Evolutionary conservation across 2,329 filamentous ascomycete genomes (phyloP).

Genomic region (Cryoendolithus antarcticus): DNA sequence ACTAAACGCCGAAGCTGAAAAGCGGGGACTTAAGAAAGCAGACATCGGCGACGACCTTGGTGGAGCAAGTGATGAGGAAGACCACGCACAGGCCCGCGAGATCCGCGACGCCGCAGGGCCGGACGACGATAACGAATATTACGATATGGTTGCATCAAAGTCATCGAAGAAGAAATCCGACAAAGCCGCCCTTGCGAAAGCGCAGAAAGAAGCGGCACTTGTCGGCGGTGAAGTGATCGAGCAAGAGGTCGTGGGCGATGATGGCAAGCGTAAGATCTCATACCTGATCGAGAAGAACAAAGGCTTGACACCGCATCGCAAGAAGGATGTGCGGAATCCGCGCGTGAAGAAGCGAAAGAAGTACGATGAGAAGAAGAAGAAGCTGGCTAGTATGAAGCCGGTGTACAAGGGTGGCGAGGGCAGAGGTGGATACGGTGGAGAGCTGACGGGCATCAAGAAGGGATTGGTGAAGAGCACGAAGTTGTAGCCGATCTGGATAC

Average conservation of each 20-base stretch:
- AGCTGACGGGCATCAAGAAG: conserved; percentile 90
- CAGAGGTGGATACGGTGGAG: conserved; percentile 76
- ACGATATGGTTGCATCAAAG: conserved; percentile 68
- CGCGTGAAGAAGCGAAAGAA: conserved; percentile 96
- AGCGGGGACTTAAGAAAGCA: conserved; percentile 47
- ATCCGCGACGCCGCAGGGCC: conserved; percentile 30
- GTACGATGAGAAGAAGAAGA: conserved; percentile 96
- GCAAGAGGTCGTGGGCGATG: conserved; percentile 58
- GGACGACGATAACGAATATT: conserved; percentile 59
- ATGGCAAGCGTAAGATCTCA: conserved; percentile 84
- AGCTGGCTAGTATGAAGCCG: conserved; percentile 73
- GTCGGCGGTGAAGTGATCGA: conserved; percentile 51
- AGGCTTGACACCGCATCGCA: conserved; percentile 75
- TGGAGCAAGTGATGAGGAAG: conserved; percentile 56
- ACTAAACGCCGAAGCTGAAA: conserved; percentile 78
- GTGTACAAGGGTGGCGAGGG: conserved; percentile 78
- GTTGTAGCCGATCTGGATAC: conserved; percentile 41
- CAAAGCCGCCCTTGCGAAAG: conserved; percentile 56
- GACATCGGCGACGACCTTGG: conserved; percentile 40
- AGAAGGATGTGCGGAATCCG: conserved; percentile 90
- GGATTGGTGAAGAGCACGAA: conserved; percentile 88
- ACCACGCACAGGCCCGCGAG: conserved; percentile 41
- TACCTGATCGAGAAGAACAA: conserved; percentile 98
- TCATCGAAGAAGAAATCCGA: conserved; percentile 57
- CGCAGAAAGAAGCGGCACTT: conserved; percentile 41